phyloP scores from a whole-genome alignment of 345 rosid genomes.

The Eucalyptus guilfoylei region DNA sequence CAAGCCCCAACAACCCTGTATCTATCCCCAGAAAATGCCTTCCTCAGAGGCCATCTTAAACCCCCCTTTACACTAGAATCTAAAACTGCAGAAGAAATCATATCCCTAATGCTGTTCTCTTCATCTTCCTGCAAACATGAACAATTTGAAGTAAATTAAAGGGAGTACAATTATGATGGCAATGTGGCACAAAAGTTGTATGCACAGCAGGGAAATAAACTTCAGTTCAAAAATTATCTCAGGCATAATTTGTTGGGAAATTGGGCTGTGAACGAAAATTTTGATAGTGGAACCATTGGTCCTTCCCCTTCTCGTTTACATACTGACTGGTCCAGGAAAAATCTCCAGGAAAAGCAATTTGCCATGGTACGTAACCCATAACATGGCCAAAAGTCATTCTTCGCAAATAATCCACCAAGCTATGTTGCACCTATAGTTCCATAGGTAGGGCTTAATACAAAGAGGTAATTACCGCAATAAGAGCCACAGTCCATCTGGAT shows the following conservation, averaged over 20 bases:
- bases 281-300: not conserved
- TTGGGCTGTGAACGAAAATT: not conserved
- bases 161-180: not conserved
- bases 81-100: constrained; percentile 38
- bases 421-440: not conserved
- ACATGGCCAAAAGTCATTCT: not conserved
- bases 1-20: constrained; percentile 29
- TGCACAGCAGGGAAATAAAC: not conserved
- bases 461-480: not conserved
- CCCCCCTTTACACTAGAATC: constrained; percentile 65
- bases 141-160: not conserved
- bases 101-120: constrained; percentile 20
- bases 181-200: not conserved
- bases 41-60: constrained; percentile 51
- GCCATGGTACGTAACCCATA: not conserved
- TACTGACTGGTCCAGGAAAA: not conserved
- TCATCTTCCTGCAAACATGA: constrained; percentile 39
- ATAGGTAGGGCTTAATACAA: not conserved
- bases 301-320: not conserved
- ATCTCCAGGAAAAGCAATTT: not conserved
- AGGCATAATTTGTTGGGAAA: not conserved
- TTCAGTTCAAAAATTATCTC: not conserved
- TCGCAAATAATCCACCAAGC: not conserved
- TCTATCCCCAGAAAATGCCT: constrained; percentile 25
- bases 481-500: not conserved